Evolutionary conservation across 371 early-diverging fungal species (phyloP).

Genomic region (Apophysomyces elegans): DNA sequence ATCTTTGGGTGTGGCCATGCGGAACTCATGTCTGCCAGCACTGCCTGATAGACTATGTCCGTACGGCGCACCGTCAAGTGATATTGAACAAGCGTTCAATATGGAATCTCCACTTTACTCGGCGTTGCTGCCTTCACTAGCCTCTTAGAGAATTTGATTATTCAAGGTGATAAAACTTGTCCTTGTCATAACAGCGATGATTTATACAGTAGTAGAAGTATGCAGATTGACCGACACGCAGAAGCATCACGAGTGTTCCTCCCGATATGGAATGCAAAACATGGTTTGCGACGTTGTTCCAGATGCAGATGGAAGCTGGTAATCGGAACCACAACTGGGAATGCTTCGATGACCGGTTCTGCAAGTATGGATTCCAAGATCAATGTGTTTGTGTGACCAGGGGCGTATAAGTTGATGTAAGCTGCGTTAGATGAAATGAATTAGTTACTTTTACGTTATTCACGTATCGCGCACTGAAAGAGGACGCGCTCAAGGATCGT

Average conservation of each 20-base stretch:
- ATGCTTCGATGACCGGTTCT: neutral
- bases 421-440: neutral
- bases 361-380: neutral
- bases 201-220: no score
- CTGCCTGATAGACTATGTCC: neutral
- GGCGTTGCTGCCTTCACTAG: neutral
- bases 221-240: no score
- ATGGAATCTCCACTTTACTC: neutral
- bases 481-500: neutral
- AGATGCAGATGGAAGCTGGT: neutral
- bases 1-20: neutral
- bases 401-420: neutral
- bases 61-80: neutral
- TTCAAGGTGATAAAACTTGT: neutral
- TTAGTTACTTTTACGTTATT: neutral
- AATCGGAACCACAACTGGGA: neutral
- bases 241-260: no score
- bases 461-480: neutral
- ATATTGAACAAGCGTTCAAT: neutral
- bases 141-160: neutral
- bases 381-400: neutral
- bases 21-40: neutral
- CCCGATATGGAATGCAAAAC: no score
- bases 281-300: neutral
- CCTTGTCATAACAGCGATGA: no score